Conservation (phyloP, 2,329 filamentous ascomycete species). For the Macrophomina pseudophaseolina region DNA sequence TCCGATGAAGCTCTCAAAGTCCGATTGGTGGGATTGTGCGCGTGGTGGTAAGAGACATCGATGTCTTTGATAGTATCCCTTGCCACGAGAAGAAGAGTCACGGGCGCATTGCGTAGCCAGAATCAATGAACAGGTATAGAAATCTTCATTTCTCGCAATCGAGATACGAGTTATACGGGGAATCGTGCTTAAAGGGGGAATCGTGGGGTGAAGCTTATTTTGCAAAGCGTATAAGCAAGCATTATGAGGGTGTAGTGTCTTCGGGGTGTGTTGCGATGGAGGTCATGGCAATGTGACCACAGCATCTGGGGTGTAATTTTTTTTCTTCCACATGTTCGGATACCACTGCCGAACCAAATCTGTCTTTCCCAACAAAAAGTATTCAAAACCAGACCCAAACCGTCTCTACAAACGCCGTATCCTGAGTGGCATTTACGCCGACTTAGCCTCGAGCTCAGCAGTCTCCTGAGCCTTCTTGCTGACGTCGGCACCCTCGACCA, state of each 20-base stretch:
- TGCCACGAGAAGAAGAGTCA: neutral
- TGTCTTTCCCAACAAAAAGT: neutral
- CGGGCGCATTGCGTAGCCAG: neutral
- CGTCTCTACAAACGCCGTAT: constrained; percentile 16
- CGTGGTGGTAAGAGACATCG: neutral
- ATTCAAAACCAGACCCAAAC: constrained; percentile 7
- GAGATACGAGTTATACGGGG: neutral
- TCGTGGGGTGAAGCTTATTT: constrained; percentile 6
- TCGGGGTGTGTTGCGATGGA: neutral
- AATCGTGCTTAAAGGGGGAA: constrained; percentile 15
- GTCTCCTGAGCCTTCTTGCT: constrained; percentile 45
- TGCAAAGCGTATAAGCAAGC: constrained; percentile 18
- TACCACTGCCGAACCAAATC: neutral
- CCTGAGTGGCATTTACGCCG: neutral
- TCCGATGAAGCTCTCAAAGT: neutral
- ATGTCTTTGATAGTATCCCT: no score
- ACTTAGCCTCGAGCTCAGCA: constrained; percentile 27
- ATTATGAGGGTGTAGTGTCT: constrained; percentile 10
- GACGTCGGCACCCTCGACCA: constrained; percentile 56
- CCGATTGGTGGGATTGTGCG: neutral
- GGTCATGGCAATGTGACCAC: neutral
- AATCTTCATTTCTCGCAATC: constrained; percentile 22
- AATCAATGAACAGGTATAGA: neutral
- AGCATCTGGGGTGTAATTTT: constrained; percentile 13
- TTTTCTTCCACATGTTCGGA: constrained; percentile 6